Percentiles rank a stretch among this genome's conserved stretches.
Evolutionary conservation across 129 eudicot species (phyloP).

Genomic region (Chrysanthemum makinoi): DNA sequence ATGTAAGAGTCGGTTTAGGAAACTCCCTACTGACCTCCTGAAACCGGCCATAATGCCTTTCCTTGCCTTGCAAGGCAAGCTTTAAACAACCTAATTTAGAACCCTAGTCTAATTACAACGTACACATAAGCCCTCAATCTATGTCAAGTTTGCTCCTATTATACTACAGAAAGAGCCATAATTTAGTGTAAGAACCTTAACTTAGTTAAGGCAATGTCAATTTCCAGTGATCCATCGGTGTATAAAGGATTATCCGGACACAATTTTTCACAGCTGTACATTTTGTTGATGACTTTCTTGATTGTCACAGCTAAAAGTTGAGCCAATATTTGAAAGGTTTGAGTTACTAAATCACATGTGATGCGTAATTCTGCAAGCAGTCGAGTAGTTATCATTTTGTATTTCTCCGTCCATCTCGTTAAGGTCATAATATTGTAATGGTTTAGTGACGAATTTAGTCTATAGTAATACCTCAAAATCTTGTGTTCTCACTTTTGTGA

Average conservation of each 20-base stretch:
- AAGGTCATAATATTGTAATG: conserved; percentile 1
- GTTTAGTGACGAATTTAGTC: conserved; percentile 19
- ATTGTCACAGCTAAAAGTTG: neutral
- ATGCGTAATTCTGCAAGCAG: neutral
- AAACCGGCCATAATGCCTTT: no score
- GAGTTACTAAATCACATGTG: neutral
- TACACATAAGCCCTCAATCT: no score
- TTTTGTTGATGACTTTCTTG: neutral
- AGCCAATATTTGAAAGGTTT: neutral
- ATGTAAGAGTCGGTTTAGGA: no score
- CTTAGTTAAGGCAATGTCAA: conserved; percentile 35
- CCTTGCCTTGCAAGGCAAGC: no score
- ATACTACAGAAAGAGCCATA: no score
- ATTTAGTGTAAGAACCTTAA: no score
- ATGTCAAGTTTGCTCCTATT: no score
- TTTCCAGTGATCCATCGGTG: conserved; percentile 28
- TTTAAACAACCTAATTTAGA: no score
- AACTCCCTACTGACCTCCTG: no score
- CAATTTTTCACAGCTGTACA: no score
- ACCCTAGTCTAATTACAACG: no score
- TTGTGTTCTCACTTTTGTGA: neutral
- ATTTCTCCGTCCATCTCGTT: conserved; percentile 18
- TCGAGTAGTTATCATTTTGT: conserved; percentile 9
- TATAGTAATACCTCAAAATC: neutral
- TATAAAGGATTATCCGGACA: neutral